Evolutionary conservation across 805 yeast species (phyloP), one percentile per base, ranked within the genome.

Genomic region (Tetrapisispora phaffii): DNA sequence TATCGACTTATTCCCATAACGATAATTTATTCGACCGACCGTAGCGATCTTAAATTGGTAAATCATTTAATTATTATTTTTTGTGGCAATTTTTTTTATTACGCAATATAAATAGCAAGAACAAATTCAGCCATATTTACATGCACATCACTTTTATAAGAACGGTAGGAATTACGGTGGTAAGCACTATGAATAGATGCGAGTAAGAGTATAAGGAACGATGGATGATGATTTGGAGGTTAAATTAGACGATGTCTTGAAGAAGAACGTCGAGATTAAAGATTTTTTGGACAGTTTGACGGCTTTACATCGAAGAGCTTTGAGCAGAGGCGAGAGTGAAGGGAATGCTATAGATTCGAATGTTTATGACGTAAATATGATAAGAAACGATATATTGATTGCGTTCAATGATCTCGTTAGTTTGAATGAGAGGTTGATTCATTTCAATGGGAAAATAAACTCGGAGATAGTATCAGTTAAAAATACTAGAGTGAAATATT

Each of bases 361-460:
- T 12, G 37, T 22, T 33, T 23, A 22, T 6, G 24, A 52, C 23
- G 36, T 62, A 38, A 53, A 53, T 32, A 48, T 39, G 13, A 45
- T 59, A 10, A 46, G 67, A 28, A 53, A 44, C 5, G 63, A 61
- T 44, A 56, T 62, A 28, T 41, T 48, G 31, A 53, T 57, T 3
- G 59, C 64, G 37, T 50, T 60, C 21, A 55, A 57, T 37, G 66
- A 62, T 45, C 29, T 60, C 24, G 50, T 50, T 34, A 52, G 37
- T 10, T 38, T 61, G 29, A 59, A 61, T 46, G 50, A 53, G 17
- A 46, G 54, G 50, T 47, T 60, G 13, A 53, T 55, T 2, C 48
- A 57, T 2, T 50, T 49, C 39, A 55, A 58, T 44, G 64, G 63
- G 9, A 50, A 54, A 22, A 48, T 61, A 13, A 54, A 47, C 35